Conservation (phyloP, 2,329 filamentous ascomycete genomes). For the Fusarium globosum region DNA sequence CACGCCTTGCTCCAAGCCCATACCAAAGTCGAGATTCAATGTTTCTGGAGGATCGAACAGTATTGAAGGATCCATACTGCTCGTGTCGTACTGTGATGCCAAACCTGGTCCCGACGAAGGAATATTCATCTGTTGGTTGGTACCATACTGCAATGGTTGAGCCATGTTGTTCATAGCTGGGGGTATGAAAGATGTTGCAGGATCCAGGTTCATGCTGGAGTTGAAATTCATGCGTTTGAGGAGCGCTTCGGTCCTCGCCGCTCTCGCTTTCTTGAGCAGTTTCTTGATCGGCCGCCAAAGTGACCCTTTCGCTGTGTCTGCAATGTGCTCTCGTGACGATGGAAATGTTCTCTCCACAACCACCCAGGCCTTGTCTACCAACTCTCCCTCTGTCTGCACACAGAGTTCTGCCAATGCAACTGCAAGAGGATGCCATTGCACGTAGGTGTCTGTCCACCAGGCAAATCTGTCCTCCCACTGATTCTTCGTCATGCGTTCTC, state of each 20-base stretch:
- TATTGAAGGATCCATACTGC: conserved; percentile 46
- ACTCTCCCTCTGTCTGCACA: conserved; percentile 56
- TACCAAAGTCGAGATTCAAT: conserved; percentile 41
- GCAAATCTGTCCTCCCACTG: conserved; percentile 53
- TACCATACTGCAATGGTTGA: conserved; percentile 25
- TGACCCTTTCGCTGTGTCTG: conserved; percentile 61
- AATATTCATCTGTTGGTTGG: background rate
- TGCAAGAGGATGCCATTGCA: conserved; percentile 66
- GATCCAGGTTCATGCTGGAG: background rate
- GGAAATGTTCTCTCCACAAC: conserved; percentile 59
- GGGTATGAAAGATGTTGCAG: conserved; percentile 6
- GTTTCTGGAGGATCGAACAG: conserved; percentile 45
- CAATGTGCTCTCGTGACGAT: conserved; percentile 57
- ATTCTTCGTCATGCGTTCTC: conserved; percentile 47
- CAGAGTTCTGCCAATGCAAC: conserved; percentile 65
- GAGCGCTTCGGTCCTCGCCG: conserved; percentile 50
- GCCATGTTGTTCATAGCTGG: conserved; percentile 2
- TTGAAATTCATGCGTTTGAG: conserved; percentile 43
- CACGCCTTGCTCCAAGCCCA: conserved; percentile 33
- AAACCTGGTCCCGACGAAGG: conserved; percentile 2
- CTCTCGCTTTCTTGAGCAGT: conserved; percentile 61
- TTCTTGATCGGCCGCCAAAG: conserved; percentile 67
- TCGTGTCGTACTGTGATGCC: conserved; percentile 41
- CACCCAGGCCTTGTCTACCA: conserved; percentile 62
- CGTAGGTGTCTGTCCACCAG: conserved; percentile 63